Percentiles rank a stretch among this genome's conserved stretches.
These are phyloP conservation scores for Sugiyamaella floridensis DNA, from an alignment of 805 yeast genomes.

Conservation along the genomic window DNA sequence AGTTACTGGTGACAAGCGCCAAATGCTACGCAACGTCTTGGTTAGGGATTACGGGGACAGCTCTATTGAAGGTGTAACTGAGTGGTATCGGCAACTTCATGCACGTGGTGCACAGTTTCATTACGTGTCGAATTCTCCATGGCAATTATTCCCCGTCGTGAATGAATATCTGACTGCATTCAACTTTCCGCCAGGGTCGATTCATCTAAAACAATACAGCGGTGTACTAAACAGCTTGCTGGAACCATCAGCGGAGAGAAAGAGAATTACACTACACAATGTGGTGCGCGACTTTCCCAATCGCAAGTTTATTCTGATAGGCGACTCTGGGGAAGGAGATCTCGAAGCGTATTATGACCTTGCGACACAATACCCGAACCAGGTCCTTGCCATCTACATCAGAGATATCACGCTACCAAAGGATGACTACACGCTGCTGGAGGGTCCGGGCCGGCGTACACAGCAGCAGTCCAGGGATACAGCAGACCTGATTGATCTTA, in stretches of 20 bases:
- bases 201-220: slow-evolving; percentile 78
- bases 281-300: slow-evolving; percentile 67
- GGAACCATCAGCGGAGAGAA: slow-evolving; percentile 82
- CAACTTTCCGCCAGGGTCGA: slow-evolving; percentile 68
- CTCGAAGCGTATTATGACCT: slow-evolving; percentile 80
- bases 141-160: slow-evolving; percentile 69
- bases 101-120: slow-evolving; percentile 56
- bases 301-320: slow-evolving; percentile 74
- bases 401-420: slow-evolving; percentile 52
- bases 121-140: slow-evolving; percentile 93
- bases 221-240: slow-evolving; percentile 77
- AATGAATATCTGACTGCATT: slow-evolving; percentile 47
- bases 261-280: slow-evolving; percentile 55
- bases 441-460: not conserved
- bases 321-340: slow-evolving; percentile 95
- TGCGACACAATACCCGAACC: slow-evolving; percentile 54
- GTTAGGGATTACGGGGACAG: slow-evolving; percentile 59
- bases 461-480: slow-evolving; percentile 1
- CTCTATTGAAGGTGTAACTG: slow-evolving; percentile 64
- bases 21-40: slow-evolving; percentile 71
- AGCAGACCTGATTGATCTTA: slow-evolving; percentile 21
- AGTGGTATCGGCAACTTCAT: slow-evolving; percentile 58
- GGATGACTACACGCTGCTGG: slow-evolving; percentile 22
- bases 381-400: slow-evolving; percentile 68
- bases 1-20: slow-evolving; percentile 79